phyloP scores from a whole-genome alignment of 441 rosid genomes.

The Raphanus hybrid region DNA sequence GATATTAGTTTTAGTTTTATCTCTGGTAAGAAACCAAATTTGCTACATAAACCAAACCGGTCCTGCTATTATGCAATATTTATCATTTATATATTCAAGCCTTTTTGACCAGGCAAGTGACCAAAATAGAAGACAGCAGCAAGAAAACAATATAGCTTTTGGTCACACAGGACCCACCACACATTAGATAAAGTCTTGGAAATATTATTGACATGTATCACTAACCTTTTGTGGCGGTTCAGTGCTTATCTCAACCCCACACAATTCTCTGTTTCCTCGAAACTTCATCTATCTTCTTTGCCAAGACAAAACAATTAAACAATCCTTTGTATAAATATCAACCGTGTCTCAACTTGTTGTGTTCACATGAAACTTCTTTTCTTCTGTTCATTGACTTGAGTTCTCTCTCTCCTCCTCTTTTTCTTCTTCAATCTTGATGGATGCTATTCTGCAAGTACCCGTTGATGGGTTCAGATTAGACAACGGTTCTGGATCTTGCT shows the following conservation, averaged over 20 bases:
- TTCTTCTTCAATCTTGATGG: conserved; percentile 28
- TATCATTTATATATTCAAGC: background rate
- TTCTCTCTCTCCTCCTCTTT: background rate
- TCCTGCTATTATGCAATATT: background rate
- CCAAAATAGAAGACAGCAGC: conserved; percentile 15
- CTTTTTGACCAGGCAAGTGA: conserved; percentile 23
- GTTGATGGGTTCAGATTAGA: conserved; percentile 36
- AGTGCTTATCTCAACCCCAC: conserved; percentile 35
- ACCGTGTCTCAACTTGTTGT: conserved; percentile 5
- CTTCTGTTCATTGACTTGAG: conserved; percentile 23
- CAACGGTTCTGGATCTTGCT: conserved; percentile 40
- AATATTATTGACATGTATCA: conserved; percentile 10
- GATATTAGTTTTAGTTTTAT: background rate
- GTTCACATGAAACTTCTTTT: conserved; percentile 39
- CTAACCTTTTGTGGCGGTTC: conserved; percentile 43
- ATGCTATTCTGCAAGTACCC: conserved; percentile 40
- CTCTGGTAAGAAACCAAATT: background rate
- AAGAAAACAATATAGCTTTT: conserved; percentile 16
- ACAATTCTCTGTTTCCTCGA: conserved; percentile 38
- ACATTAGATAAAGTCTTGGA: conserved; percentile 10
- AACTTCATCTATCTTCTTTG: conserved; percentile 37
- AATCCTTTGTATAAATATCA: conserved; percentile 13
- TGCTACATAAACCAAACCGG: conserved; percentile 3
- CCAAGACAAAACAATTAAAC: conserved; percentile 23
- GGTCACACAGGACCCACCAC: conserved; percentile 13